Evolutionary conservation across 305 asterid genomes (phyloP), one percentile per base, ranked within the genome.

Genomic region (Solanum aculeatissimum): DNA sequence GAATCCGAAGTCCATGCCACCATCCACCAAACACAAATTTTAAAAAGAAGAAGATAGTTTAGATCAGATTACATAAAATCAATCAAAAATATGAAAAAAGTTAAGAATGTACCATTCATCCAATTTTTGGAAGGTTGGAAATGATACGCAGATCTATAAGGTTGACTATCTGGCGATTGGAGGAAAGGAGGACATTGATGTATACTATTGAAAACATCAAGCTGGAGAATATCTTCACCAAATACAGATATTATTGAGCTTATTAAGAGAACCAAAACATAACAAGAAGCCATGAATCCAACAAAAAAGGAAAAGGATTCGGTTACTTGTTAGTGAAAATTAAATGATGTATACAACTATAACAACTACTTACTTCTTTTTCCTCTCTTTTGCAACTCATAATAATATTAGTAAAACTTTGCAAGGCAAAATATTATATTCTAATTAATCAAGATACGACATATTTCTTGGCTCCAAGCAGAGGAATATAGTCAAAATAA

Each of bases 121-220:
- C 38, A 35, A 35, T 35, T 35, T 35, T 35, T 0, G 57, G 89
- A 90, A 82, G 98, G 95, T 83, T 93, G 97, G 55, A 94, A 93
- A 81, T 93, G 98, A 84, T 86, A 93, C 2, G 87, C 92, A 16
- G 95, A 89, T 85, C 97, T 89, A 57, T 90, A 82, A 4, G 94
- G 93, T 88, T 65, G 72, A 65, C 21, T 65, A 29, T 65, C n/a
- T 15, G 72, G 8, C 15, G 40, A 65, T 9, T 15, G 72, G 12
- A 15, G 43, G 43, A 65, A 16, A 15, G 43, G 43, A 65, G 7
- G 9, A 65, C n/a, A 65, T 65, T 65, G 45, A 65, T 62, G 0
- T 62, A 23, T 12, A 62, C 69, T 62, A 2, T 25, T 25, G 18
- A 62, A 62, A 62, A 62, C 38, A 10, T 63, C 70, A 13, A 25